phyloP scores from a whole-genome alignment of 257 asterid species.

The Penstemon davidsonii region DNA sequence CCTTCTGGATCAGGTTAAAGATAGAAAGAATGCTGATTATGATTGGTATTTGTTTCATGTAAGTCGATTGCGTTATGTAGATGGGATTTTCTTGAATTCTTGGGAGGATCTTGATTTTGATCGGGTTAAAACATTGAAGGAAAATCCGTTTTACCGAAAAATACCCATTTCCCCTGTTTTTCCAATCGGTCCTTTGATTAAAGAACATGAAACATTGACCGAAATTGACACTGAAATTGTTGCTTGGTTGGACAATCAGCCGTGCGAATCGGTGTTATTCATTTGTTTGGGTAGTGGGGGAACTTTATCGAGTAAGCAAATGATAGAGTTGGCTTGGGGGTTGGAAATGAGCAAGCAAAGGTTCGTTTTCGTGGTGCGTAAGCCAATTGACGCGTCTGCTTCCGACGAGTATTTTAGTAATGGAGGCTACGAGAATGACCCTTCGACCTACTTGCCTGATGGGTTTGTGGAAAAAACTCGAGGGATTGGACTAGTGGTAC shows the following conservation, averaged over 20 bases:
- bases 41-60: conserved; percentile 38
- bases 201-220: conserved; percentile 19
- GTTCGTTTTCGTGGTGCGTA: conserved; percentile 46
- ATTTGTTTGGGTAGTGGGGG: conserved; percentile 55
- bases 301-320: conserved; percentile 38
- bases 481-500: conserved; percentile 37
- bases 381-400: conserved; percentile 31
- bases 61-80: conserved; percentile 22
- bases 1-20: conserved; percentile 33
- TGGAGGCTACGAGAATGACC: conserved; percentile 27
- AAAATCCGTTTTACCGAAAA: conserved; percentile 29
- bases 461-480: conserved; percentile 29
- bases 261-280: conserved; percentile 40
- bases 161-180: conserved; percentile 35
- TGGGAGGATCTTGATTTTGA: conserved; percentile 46
- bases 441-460: conserved; percentile 31
- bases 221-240: conserved; percentile 23
- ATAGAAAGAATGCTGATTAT: conserved; percentile 44
- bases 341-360: conserved; percentile 44
- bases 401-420: conserved; percentile 30
- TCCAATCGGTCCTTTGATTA: conserved; percentile 45
- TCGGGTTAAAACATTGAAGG: conserved; percentile 34
- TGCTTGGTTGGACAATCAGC: conserved; percentile 46
- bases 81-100: conserved; percentile 41
- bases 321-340: conserved; percentile 45